Evolutionary conservation across 2,329 filamentous ascomycete genomes (phyloP), one percentile per base, ranked within the genome.

Genomic region (Alternaria panax): DNA sequence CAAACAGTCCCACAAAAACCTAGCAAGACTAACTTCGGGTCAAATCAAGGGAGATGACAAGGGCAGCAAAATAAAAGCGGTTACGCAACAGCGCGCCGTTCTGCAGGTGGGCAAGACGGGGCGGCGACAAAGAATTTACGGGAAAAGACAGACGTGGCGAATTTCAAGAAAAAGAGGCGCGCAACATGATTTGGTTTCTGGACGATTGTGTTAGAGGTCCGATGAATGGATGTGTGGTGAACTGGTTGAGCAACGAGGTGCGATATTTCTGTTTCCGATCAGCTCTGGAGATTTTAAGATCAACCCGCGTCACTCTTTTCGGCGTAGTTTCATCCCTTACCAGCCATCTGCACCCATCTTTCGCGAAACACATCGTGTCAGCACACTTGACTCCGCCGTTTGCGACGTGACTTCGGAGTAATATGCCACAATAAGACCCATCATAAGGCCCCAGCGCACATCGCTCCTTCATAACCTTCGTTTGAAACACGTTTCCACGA

Each of bases 401-500:
- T 47, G 28, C 45, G 45, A 47, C 20, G 30, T 20, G 18, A 22
- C 22, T 22, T 51, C 48, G 50, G 50, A 18, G 38, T 20, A 52
- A 42, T 24, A 24, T 52, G 25, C 40, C 22, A 43, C 51, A 28
- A 16, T 25, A 18, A 18, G 27, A 4, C 9, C 8, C 50, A 22
- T 53, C 38, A 9, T 20, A 48, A 8, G 41, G 40, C 12, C 51
- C n/a, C 9, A 6, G 18, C 16, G 36, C 45, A 43, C 38, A 38
- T 36, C 20, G 34, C 22, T 43, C 59, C 54, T 60, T 60, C 60
- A 65, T 65, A 30, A 18, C 45, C 45, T 25, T 40, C 30, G 53
- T 40, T n/a, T 60, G 52, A 65, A 58, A 63, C 63, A 58, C 34
- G 54, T 56, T 54, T 56, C 48, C 57, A 61, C 47, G 45, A 45